phyloP scores from a whole-genome alignment of 768 basidiomycete genomes.

The Paxillus involutus region DNA sequence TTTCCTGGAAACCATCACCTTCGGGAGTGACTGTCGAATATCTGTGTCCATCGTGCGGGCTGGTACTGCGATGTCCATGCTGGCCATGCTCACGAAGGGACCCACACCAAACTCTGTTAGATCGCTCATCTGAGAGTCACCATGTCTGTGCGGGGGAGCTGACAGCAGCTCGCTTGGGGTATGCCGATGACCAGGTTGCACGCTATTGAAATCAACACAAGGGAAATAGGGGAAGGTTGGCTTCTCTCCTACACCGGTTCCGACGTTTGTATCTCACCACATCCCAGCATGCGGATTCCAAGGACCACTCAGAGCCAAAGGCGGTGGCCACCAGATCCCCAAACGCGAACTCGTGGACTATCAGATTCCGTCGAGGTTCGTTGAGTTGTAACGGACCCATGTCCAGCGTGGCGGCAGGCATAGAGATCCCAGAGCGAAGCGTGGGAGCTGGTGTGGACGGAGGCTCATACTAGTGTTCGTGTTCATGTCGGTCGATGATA shows the following conservation, averaged over 20 bases:
- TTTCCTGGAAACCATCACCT: conserved; percentile 20
- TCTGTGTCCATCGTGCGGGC: conserved; percentile 26
- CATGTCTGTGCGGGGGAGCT: conserved; percentile 29
- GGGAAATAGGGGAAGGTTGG: conserved; percentile 13
- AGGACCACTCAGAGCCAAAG: conserved; percentile 19
- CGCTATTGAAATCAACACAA: not conserved
- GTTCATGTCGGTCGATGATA: too few species aligned
- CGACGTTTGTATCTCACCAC: conserved; percentile 30
- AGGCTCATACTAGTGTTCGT: too few species aligned
- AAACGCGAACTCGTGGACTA: too few species aligned
- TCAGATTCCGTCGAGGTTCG: too few species aligned
- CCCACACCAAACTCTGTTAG: conserved; percentile 21
- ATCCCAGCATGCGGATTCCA: conserved; percentile 24
- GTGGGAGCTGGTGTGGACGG: too few species aligned
- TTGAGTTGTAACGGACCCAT: too few species aligned
- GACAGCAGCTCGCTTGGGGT: conserved; percentile 27
- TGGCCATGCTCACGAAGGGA: conserved; percentile 38
- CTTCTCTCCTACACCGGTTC: conserved; percentile 20
- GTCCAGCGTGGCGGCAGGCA: too few species aligned
- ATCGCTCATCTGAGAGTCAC: conserved; percentile 14
- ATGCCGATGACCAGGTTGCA: conserved; percentile 21
- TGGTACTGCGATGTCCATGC: conserved; percentile 42
- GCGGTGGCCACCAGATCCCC: too few species aligned
- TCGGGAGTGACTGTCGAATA: conserved; percentile 11
- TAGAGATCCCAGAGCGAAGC: too few species aligned